Conservation (phyloP, 441 rosid genomes). For the Pelargonium citronellum region DNA sequence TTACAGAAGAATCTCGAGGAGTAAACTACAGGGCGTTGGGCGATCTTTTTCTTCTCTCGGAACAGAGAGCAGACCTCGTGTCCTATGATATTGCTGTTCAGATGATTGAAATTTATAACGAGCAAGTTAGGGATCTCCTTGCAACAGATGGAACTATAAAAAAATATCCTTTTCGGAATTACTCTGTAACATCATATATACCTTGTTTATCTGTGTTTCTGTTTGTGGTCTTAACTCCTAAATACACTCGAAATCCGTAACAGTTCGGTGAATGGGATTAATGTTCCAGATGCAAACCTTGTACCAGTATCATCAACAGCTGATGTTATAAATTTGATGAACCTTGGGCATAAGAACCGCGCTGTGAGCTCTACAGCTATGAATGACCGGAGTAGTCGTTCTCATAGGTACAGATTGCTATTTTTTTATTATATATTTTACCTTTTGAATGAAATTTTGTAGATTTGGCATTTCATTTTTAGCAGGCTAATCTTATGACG, state of each 20-base stretch:
- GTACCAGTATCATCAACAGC: slow-evolving; percentile 66
- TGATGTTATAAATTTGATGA: slow-evolving; percentile 81
- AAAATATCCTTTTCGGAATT: slow-evolving; percentile 44
- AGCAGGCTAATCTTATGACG: not conserved
- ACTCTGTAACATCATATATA: too few species aligned
- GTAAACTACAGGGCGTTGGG: slow-evolving; percentile 1
- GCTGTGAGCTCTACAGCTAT: slow-evolving; percentile 88
- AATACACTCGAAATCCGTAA: slow-evolving; percentile 59
- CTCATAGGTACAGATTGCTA: slow-evolving; percentile 55
- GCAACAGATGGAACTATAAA: slow-evolving; percentile 37
- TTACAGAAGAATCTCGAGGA: slow-evolving; percentile 80
- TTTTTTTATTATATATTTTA: not conserved
- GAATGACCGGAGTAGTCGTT: slow-evolving; percentile 94
- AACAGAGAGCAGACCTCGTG: slow-evolving; percentile 36
- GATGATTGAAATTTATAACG: slow-evolving; percentile 90
- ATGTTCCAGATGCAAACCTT: slow-evolving; percentile 94
- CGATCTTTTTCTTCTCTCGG: slow-evolving; percentile 47
- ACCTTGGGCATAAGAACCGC: slow-evolving; percentile 69
- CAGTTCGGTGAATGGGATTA: slow-evolving; percentile 67
- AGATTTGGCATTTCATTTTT: too few species aligned
- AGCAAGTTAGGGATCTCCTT: slow-evolving; percentile 59
- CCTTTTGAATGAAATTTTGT: too few species aligned
- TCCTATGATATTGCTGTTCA: slow-evolving; percentile 56
- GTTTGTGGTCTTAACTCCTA: slow-evolving; percentile 28
- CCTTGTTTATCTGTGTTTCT: not conserved